phyloP scores from a whole-genome alignment of 805 yeast species.

The Zygosaccharomyces kombuchaensis region DNA sequence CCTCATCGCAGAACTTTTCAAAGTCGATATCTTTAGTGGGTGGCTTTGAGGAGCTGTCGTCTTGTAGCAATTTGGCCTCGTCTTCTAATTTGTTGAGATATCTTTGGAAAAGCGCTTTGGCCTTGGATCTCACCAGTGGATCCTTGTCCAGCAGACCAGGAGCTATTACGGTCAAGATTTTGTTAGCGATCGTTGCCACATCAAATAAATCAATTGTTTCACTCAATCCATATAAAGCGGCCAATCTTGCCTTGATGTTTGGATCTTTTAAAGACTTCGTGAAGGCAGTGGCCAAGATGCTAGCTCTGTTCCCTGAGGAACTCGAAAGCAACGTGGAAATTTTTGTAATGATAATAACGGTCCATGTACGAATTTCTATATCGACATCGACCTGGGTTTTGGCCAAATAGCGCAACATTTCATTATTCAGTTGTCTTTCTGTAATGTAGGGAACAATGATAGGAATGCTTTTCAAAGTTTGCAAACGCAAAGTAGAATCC shows the following conservation, averaged over 20 bases:
- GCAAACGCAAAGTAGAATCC: constrained; percentile 73
- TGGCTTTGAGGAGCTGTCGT: constrained; percentile 6
- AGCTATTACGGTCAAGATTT: constrained; percentile 78
- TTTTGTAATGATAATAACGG: constrained; percentile 26
- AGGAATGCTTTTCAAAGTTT: constrained; percentile 59
- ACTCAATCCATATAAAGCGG: constrained; percentile 71
- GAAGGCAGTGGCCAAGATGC: constrained; percentile 82
- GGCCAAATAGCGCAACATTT: constrained; percentile 73
- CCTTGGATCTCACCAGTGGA: constrained; percentile 63
- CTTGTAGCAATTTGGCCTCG: constrained; percentile 37
- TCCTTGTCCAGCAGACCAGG: constrained; percentile 77
- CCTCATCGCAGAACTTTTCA: constrained; percentile 17
- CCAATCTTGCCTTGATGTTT: constrained; percentile 65
- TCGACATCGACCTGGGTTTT: constrained; percentile 38
- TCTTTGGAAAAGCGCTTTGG: constrained; percentile 59
- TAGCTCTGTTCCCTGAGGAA: constrained; percentile 42
- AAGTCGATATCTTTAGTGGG: constrained; percentile 21
- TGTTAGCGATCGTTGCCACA: constrained; percentile 72
- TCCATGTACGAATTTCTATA: constrained; percentile 31
- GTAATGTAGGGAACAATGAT: constrained; percentile 58
- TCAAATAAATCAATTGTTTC: constrained; percentile 60
- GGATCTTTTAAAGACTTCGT: constrained; percentile 79
- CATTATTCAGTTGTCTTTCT: constrained; percentile 81
- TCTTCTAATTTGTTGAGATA: constrained; percentile 52
- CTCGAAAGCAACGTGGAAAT: constrained; percentile 30